Percentiles rank a stretch among this genome's conserved stretches.
Conservation (phyloP, 768 basidiomycete species). For the Suillus decipiens region DNA sequence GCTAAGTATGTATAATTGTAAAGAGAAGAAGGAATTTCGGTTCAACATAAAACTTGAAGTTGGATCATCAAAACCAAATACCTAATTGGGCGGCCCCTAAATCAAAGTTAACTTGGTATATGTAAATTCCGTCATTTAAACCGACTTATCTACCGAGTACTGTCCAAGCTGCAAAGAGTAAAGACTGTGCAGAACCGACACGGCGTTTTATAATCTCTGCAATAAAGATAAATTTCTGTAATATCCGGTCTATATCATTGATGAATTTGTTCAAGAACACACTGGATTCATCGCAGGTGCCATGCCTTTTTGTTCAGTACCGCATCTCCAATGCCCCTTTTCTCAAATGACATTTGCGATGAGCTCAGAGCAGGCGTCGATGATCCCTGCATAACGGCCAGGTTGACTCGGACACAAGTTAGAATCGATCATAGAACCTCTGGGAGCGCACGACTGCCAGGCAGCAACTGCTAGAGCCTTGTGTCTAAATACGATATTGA, state of each 20-base stretch:
- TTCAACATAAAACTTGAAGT: too few species aligned
- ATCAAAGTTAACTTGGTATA: background rate
- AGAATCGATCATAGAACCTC: conserved; percentile 23
- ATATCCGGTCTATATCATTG: conserved; percentile 30
- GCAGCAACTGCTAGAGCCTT: too few species aligned
- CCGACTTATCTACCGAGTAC: background rate
- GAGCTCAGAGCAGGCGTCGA: conserved; percentile 32
- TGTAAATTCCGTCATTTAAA: background rate
- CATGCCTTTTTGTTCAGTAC: conserved; percentile 18
- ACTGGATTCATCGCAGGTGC: conserved; percentile 21
- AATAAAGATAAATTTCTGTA: too few species aligned
- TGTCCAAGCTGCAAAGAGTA: too few species aligned
- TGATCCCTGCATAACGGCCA: conserved; percentile 29
- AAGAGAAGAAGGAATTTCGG: background rate
- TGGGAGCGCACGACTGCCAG: background rate
- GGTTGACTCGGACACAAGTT: conserved; percentile 22
- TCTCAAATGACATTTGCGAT: conserved; percentile 31
- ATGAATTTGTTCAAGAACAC: background rate
- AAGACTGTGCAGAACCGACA: too few species aligned
- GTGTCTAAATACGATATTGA: too few species aligned
- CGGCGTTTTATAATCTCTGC: too few species aligned
- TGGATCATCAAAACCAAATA: background rate
- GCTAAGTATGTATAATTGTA: background rate
- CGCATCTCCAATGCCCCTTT: conserved; percentile 28
- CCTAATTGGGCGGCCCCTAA: background rate